A percentile compares a stretch with the other conserved stretches of the same genome.
Evolutionary conservation across 2,329 filamentous ascomycete genomes (phyloP).

Genomic region (Calonectria montana): DNA sequence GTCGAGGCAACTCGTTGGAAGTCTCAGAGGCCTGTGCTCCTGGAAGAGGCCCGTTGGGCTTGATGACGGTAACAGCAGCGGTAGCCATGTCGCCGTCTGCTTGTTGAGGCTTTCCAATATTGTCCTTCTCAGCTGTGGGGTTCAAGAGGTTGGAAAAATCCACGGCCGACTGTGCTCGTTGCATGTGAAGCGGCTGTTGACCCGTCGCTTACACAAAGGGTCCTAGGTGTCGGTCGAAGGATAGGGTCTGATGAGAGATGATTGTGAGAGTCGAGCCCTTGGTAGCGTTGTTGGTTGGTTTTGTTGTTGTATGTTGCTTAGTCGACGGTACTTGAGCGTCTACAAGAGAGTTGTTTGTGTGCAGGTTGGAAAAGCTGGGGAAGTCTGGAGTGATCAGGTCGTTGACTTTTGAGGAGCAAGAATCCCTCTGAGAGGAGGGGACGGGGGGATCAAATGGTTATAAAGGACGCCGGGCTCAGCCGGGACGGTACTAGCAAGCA

Average conservation of each 20-base stretch:
- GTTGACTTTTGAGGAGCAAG: constrained; percentile 37
- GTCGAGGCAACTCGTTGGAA: constrained; percentile 82
- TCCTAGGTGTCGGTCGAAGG: constrained; percentile 29
- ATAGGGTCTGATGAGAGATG: constrained; percentile 20
- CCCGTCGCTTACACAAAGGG: constrained; percentile 26
- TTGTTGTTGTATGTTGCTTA: not conserved
- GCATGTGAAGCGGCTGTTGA: constrained; percentile 70
- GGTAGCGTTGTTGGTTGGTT: not conserved
- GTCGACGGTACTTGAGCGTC: constrained; percentile 12
- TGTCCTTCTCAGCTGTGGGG: constrained; percentile 53
- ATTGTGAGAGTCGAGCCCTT: constrained; percentile 14
- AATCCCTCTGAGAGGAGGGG: constrained; percentile 43
- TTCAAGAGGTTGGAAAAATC: constrained; percentile 83
- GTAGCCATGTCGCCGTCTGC: constrained; percentile 58
- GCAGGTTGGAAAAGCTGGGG: constrained; percentile 30
- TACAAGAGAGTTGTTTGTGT: constrained; percentile 7
- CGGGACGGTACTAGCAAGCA: constrained; percentile 42
- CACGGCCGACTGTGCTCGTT: constrained; percentile 78
- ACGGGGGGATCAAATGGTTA: constrained; percentile 44
- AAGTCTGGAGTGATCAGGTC: constrained; percentile 38
- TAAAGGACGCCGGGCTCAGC: constrained; percentile 49
- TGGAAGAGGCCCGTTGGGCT: constrained; percentile 72
- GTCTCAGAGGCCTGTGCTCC: constrained; percentile 69
- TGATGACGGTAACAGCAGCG: constrained; percentile 65
- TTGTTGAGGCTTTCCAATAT: constrained; percentile 44